These are phyloP conservation scores for Trichothecium sympodiale DNA, from an alignment of 2,329 filamentous ascomycete species.

Conservation along the genomic window DNA sequence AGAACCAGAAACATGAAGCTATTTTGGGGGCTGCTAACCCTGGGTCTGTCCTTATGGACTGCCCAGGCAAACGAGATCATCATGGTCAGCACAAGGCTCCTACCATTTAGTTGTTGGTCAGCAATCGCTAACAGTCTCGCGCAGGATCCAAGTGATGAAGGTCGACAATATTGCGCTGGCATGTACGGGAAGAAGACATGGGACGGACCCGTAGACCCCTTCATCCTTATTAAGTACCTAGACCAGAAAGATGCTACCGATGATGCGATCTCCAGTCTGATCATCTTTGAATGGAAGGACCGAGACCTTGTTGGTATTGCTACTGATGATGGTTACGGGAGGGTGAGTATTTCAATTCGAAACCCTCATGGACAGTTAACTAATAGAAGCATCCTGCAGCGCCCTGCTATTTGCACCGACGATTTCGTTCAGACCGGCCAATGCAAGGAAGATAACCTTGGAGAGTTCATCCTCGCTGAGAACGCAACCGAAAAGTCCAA, in stretches of 20 bases:
- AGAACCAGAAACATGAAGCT: slow-evolving; percentile 36
- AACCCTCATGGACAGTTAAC: not conserved
- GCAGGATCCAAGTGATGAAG: slow-evolving; percentile 65
- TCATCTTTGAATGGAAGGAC: slow-evolving; percentile 94
- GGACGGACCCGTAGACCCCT: slow-evolving; percentile 81
- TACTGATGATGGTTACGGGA: slow-evolving; percentile 43
- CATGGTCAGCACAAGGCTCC: slow-evolving; percentile 32
- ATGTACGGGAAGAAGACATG: slow-evolving; percentile 90
- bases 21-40: slow-evolving; percentile 35
- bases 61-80: slow-evolving; percentile 45
- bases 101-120: not conserved
- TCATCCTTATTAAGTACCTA: slow-evolving; percentile 75
- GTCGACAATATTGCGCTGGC: slow-evolving; percentile 72
- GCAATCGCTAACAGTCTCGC: not conserved
- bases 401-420: slow-evolving; percentile 59
- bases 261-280: slow-evolving; percentile 69
- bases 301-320: slow-evolving; percentile 65
- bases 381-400: slow-evolving; percentile 12
- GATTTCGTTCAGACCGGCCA: slow-evolving; percentile 55
- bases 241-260: slow-evolving; percentile 42
- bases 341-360: slow-evolving; percentile 9
- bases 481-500: slow-evolving; percentile 64
- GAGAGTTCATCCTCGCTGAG: slow-evolving; percentile 70
- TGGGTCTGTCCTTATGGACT: slow-evolving; percentile 44
- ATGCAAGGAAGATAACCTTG: slow-evolving; percentile 69